Evolutionary conservation across 1,284 basidiomycete genomes (phyloP).

Genomic region (Pyrrhoderma lamaoense): DNA sequence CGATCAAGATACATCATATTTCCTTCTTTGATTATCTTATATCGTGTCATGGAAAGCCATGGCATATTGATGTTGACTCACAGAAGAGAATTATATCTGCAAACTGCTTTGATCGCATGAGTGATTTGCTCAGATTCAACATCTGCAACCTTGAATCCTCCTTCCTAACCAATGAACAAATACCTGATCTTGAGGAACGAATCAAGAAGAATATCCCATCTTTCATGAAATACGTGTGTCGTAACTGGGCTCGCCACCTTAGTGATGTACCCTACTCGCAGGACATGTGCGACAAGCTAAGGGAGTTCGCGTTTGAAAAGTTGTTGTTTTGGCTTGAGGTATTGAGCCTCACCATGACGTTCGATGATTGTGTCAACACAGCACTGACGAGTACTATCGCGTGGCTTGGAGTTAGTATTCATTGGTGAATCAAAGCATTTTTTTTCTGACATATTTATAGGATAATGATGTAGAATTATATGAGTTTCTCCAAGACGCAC

Average conservation of each 20-base stretch:
- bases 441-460: background rate
- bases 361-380: background rate
- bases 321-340: slow-evolving; percentile 27
- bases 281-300: background rate
- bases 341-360: slow-evolving; percentile 20
- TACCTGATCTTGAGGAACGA: background rate
- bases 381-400: background rate
- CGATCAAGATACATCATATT: background rate
- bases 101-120: background rate
- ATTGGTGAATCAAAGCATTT: too few species aligned
- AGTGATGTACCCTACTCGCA: background rate
- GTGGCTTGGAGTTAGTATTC: background rate
- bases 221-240: slow-evolving; percentile 1
- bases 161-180: background rate
- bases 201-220: background rate
- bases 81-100: background rate
- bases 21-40: slow-evolving; percentile 4
- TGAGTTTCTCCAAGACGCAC: background rate
- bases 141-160: slow-evolving; percentile 6
- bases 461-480: background rate
- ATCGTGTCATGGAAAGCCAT: background rate
- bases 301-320: slow-evolving; percentile 17
- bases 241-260: slow-evolving; percentile 1
- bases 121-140: background rate
- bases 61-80: background rate